phyloP scores from a whole-genome alignment of 768 basidiomycete species.

The Trametes cinnabarina region DNA sequence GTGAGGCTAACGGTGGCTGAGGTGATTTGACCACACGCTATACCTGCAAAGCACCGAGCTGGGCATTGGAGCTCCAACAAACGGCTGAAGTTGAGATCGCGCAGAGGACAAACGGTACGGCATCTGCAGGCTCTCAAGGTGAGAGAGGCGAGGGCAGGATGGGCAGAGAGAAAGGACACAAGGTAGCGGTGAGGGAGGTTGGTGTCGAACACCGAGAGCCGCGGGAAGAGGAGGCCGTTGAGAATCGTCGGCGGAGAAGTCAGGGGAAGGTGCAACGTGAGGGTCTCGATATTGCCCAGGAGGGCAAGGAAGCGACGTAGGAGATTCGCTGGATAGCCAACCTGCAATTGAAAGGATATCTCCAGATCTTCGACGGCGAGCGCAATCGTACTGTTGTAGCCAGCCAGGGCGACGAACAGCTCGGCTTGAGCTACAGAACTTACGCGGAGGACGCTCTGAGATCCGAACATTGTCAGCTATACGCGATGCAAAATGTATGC shows the following conservation, averaged over 20 bases:
- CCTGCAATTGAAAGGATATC: neutral
- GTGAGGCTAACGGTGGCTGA: neutral
- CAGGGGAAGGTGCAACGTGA: neutral
- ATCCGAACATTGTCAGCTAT: no score
- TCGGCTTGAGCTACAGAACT: neutral
- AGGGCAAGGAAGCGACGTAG: neutral
- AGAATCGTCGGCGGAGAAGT: neutral
- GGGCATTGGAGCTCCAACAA: neutral
- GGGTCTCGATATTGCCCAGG: neutral
- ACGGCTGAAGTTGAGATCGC: neutral
- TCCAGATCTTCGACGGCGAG: neutral
- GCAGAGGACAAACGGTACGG: neutral
- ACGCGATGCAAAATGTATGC: no score
- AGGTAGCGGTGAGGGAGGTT: conserved; percentile 1
- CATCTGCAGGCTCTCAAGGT: neutral
- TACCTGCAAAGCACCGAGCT: neutral
- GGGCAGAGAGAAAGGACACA: neutral
- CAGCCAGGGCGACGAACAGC: neutral
- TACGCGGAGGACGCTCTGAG: no score
- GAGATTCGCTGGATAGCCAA: neutral
- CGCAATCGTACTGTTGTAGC: neutral
- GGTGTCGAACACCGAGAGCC: neutral
- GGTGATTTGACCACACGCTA: neutral
- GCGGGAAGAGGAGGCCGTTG: neutral
- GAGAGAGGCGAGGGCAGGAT: neutral